A percentile compares a stretch with the other conserved stretches of the same genome.
Evolutionary conservation across 768 basidiomycete species (phyloP).

Genomic region (Pleurotus cornucopiae): DNA sequence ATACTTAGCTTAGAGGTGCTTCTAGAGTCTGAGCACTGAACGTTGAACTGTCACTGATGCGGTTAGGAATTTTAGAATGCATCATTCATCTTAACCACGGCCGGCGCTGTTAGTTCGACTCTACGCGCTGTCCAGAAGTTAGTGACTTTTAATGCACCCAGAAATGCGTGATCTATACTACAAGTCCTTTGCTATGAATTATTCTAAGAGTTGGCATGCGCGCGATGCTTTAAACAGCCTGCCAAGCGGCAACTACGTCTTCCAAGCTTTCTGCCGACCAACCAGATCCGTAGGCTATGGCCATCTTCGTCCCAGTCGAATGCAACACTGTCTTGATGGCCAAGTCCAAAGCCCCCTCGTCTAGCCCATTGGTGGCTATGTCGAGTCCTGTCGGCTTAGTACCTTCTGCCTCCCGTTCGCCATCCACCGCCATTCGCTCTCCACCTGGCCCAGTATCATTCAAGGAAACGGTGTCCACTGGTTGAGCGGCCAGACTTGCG

Average conservation of each 20-base stretch:
- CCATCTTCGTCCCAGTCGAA: constrained; percentile 79
- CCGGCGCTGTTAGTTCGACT: no score
- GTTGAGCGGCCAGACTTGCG: no score
- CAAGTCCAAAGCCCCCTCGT: constrained; percentile 31
- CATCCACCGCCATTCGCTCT: not conserved
- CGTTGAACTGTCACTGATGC: not conserved
- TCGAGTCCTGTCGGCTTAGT: not conserved
- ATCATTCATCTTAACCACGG: no score
- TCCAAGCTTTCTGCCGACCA: constrained; percentile 71
- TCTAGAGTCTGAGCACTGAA: not conserved
- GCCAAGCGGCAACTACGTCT: constrained; percentile 61
- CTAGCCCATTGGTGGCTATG: constrained; percentile 32
- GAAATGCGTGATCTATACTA: no score
- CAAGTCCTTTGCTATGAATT: no score
- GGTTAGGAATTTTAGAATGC: no score
- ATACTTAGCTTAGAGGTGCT: no score
- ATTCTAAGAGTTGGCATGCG: no score
- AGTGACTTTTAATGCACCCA: no score
- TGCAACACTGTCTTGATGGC: constrained; percentile 84
- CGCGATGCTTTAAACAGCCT: no score
- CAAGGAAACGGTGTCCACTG: not conserved
- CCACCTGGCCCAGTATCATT: not conserved
- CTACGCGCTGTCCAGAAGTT: no score
- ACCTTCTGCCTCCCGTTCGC: not conserved
- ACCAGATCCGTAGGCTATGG: constrained; percentile 61